Base-by-base conservation (phyloP, 306 rosid species). In the Malus sylvestris region DNA sequence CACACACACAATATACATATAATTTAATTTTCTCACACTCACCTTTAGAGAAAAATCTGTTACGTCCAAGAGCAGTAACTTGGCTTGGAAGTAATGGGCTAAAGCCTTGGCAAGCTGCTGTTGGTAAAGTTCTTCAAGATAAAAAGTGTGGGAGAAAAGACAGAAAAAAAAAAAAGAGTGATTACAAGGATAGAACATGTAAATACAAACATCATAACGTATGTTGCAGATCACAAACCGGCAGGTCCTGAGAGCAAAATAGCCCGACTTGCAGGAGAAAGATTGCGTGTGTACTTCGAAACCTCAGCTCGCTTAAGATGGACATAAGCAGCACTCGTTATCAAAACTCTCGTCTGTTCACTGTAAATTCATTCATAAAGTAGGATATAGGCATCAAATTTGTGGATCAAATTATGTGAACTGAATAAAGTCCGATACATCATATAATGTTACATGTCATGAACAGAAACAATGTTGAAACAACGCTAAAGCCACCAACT, bases 91-190 rank as follows among this genome's bases (percentile, higher is more conserved):
- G 85, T 84, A 91, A 88, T 96, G 99, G 45, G 99, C 86, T 77
- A 96, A 91, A 86, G 99, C 99, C 89, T 88, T 96, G 68, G 98
- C 98, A 79, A 96, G 96, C 90, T 92, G 81, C 85, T 96, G 99
- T 38, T 92, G 98, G 81, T 96, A 96, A 74, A 86, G 93, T 79
- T 96, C 99, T 95, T 71, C 71, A 87, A 78, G 45, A 76, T 30
- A 70, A 40, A 73, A 69, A 59, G 18, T 1, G 2, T 2, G 10
- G 32, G 16, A 61, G 8, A 14, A 61, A 25, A 12, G 38, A 58
- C 3, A 67, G 27, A 30, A 10, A 29, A 20, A 72, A 20, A 27
- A 33, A 60, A 72, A 33, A 55, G 78, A 76, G 18, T 19, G 68
- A 83, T 78, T 29, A 63, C 32, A 33, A 67, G 16, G 4, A 45